A percentile compares a stretch with the other conserved stretches of the same genome.
Conservation (phyloP, 805 yeast genomes). For the Candida vartiovaarae region DNA sequence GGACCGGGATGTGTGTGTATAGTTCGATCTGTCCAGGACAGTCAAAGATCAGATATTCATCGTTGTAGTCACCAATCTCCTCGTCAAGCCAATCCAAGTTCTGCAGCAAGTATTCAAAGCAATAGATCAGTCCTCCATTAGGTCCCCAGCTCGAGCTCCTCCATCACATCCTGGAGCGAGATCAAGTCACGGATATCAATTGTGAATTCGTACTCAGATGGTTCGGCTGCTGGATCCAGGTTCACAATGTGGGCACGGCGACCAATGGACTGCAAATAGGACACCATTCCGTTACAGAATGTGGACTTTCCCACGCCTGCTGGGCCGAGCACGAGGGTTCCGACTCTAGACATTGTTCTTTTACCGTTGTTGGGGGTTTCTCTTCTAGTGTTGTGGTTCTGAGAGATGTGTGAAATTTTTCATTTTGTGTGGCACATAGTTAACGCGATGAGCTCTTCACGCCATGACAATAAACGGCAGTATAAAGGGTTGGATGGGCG, state of each 20-base stretch:
- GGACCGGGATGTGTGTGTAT: conserved; percentile 88
- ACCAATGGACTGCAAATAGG: conserved; percentile 85
- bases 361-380: background rate
- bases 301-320: conserved; percentile 97
- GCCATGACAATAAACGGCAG: too few species aligned
- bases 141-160: conserved; percentile 93
- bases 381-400: background rate
- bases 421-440: background rate
- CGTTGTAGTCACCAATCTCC: conserved; percentile 92
- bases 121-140: conserved; percentile 88
- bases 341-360: conserved; percentile 78
- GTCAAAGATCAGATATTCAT: conserved; percentile 89
- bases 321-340: conserved; percentile 90
- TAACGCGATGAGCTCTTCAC: too few species aligned
- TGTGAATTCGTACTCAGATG: conserved; percentile 84
- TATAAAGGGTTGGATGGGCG: too few species aligned
- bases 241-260: conserved; percentile 93
- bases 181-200: conserved; percentile 89
- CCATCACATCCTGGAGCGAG: conserved; percentile 90
- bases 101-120: conserved; percentile 84
- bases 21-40: conserved; percentile 97
- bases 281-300: conserved; percentile 79
- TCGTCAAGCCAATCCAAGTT: conserved; percentile 97
- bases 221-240: conserved; percentile 95
- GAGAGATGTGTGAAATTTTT: background rate